These are phyloP conservation scores for Globisporangium radiosum DNA, from an alignment of 352 stramenopile genomes.

Conservation along the genomic window DNA sequence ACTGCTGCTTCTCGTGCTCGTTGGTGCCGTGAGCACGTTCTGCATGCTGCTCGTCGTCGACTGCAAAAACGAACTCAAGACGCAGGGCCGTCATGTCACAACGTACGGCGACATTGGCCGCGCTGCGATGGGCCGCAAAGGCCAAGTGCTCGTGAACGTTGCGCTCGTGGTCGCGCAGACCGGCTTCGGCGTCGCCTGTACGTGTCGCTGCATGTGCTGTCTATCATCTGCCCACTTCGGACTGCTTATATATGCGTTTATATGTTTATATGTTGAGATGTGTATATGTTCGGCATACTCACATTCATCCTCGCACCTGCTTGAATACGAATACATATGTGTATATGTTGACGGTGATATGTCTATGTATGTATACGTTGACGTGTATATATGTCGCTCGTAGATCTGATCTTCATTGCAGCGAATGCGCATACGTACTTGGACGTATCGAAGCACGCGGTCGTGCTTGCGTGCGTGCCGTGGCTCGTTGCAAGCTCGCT, in stretches of 20 bases:
- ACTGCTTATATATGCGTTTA: too few species aligned
- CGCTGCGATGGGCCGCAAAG: slow-evolving; percentile 57
- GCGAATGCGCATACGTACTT: slow-evolving; percentile 60
- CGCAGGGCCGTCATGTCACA: slow-evolving; percentile 31
- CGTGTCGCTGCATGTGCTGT: slow-evolving; percentile 3
- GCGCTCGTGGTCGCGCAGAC: slow-evolving; percentile 84
- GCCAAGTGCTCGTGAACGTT: slow-evolving; percentile 73
- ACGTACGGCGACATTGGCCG: slow-evolving; percentile 87
- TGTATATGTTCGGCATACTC: too few species aligned
- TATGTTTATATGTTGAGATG: too few species aligned
- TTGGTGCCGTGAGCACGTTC: slow-evolving; percentile 56
- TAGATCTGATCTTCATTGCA: slow-evolving; percentile 80
- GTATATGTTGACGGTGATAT: too few species aligned
- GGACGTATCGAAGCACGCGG: slow-evolving; percentile 19
- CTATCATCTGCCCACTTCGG: too few species aligned
- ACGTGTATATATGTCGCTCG: too few species aligned
- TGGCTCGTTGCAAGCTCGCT: slow-evolving; percentile 47
- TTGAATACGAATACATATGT: too few species aligned
- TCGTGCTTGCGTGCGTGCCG: slow-evolving; percentile 26
- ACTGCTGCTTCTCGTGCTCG: slow-evolving; percentile 37
- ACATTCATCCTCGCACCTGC: too few species aligned
- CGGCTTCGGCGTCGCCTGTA: slow-evolving; percentile 86
- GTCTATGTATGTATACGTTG: too few species aligned
- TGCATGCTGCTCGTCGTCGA: slow-evolving; percentile 70
- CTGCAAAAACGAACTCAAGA: slow-evolving; percentile 74